Conservation (phyloP, 116 monocot species). For the Papilionanthe hybrid region DNA sequence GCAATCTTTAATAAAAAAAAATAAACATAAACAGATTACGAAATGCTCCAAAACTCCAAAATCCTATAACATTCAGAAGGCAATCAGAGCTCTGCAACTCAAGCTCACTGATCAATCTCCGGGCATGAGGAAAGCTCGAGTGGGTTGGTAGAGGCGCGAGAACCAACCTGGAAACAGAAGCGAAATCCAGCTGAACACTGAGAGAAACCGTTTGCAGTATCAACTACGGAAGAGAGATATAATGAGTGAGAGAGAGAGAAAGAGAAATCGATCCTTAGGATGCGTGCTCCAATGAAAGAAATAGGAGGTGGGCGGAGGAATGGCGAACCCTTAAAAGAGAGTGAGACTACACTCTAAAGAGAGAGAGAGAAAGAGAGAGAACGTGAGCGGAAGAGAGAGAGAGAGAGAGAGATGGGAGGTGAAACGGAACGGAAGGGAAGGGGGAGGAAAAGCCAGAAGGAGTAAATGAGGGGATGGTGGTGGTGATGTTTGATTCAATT, state of each 20-base stretch:
- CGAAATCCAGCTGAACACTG: conserved; percentile 2
- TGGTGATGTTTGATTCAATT: background rate
- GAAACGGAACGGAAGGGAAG: background rate
- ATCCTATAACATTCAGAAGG: no score
- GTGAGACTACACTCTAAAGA: background rate
- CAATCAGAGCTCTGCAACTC: background rate
- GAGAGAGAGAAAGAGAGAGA: background rate
- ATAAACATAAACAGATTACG: background rate
- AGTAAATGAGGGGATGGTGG: background rate
- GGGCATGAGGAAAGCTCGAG: background rate
- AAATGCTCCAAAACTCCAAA: background rate
- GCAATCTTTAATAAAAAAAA: background rate
- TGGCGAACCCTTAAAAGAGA: conserved; percentile 10
- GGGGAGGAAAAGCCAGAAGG: conserved; percentile 7
- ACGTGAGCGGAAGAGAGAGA: background rate
- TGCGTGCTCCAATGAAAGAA: conserved; percentile 5
- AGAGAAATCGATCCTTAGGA: background rate
- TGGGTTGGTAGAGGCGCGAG: background rate
- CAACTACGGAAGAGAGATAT: background rate
- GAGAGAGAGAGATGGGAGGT: background rate
- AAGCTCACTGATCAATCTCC: background rate
- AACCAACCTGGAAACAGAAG: conserved; percentile 8
- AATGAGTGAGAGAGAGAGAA: conserved; percentile 7
- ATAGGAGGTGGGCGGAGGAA: conserved; percentile 2
- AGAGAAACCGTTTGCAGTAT: conserved; percentile 5